Percentiles rank a stretch among this genome's conserved stretches.
These are phyloP conservation scores for Penicillium robsamsonii DNA, from an alignment of 495 filamentous ascomycete species.

Conservation along the genomic window DNA sequence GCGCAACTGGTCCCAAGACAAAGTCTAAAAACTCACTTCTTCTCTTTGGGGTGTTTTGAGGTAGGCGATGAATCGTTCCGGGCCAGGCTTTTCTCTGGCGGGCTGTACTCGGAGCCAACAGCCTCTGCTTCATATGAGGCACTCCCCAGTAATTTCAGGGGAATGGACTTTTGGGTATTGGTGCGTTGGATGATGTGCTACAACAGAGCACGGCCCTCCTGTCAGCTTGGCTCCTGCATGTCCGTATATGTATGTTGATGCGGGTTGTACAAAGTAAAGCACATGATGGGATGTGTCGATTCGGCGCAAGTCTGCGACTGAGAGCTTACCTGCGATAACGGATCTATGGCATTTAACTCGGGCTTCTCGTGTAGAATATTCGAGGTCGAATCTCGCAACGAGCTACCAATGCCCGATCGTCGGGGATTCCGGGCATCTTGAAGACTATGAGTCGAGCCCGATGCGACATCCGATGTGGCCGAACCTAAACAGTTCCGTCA, in stretches of 20 bases:
- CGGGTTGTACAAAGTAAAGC: conserved; percentile 11
- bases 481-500: conserved; percentile 27
- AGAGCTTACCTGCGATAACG: conserved; percentile 52
- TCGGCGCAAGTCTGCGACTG: neutral
- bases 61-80: conserved; percentile 42
- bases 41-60: conserved; percentile 56
- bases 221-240: conserved; percentile 11
- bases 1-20: conserved; percentile 4
- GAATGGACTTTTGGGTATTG: conserved; percentile 69
- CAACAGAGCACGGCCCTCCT: conserved; percentile 10
- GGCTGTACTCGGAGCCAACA: conserved; percentile 47
- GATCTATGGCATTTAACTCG: conserved; percentile 51
- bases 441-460: conserved; percentile 35
- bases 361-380: conserved; percentile 34
- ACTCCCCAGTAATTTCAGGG: conserved; percentile 61
- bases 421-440: conserved; percentile 33
- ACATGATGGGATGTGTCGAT: conserved; percentile 2
- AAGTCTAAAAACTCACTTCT: conserved; percentile 55
- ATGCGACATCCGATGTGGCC: conserved; percentile 35
- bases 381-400: conserved; percentile 28
- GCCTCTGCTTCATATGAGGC: conserved; percentile 53
- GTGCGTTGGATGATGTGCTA: conserved; percentile 82
- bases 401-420: conserved; percentile 20
- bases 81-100: conserved; percentile 34
- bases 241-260: conserved; percentile 15